Evolutionary conservation across 495 filamentous ascomycete genomes (phyloP).

Genomic region (Xylaria telfairii): DNA sequence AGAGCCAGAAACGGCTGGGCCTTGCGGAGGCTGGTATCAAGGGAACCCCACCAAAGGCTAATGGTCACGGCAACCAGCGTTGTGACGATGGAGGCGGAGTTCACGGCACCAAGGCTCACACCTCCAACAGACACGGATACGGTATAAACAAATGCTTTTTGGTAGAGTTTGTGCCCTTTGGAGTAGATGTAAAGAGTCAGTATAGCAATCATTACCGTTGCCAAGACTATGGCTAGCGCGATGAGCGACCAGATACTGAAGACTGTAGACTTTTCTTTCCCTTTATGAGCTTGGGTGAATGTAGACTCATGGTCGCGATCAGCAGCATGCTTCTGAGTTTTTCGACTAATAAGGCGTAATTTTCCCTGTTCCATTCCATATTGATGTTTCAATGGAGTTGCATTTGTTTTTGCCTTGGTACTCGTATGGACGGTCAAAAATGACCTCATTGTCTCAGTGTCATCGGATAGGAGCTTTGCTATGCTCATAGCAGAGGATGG

Average conservation of each 20-base stretch:
- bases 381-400: not conserved
- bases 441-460: slow-evolving; percentile 22
- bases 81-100: slow-evolving; percentile 41
- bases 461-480: slow-evolving; percentile 28
- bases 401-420: not conserved
- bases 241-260: slow-evolving; percentile 36
- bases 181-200: slow-evolving; percentile 40
- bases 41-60: slow-evolving; percentile 48
- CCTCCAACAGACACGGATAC: slow-evolving; percentile 36
- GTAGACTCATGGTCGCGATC: not conserved
- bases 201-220: slow-evolving; percentile 33
- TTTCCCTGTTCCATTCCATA: slow-evolving; percentile 11
- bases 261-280: slow-evolving; percentile 26
- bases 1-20: slow-evolving; percentile 45
- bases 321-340: not conserved
- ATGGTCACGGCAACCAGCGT: slow-evolving; percentile 36
- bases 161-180: slow-evolving; percentile 34
- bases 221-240: slow-evolving; percentile 25
- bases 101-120: slow-evolving; percentile 35
- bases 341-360: not conserved
- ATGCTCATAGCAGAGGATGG: slow-evolving; percentile 29
- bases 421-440: slow-evolving; percentile 18
- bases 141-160: slow-evolving; percentile 43
- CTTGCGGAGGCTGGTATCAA: slow-evolving; percentile 43
- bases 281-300: not conserved